Base-by-base conservation (phyloP, 2,329 filamentous ascomycete genomes). In the Neopestalotiopsis sp. region DNA sequence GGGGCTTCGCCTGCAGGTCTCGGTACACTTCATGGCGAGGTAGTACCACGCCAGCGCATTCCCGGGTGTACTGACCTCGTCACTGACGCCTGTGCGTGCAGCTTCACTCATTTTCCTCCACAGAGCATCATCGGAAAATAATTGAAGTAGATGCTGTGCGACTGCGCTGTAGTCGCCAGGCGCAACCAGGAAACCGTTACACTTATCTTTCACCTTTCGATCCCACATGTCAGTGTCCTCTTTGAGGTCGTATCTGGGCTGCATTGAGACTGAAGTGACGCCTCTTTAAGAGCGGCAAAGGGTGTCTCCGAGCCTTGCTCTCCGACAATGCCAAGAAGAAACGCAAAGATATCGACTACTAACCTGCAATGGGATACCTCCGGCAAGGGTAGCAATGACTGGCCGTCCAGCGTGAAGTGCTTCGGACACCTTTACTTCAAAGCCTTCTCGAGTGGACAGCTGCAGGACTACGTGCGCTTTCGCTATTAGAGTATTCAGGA, bases 361-460 rank as follows among this genome's bases (percentile, higher is more conserved):
- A 68, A 96, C 87, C 77, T 96, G 93, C 4, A 95, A 84, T 1
- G 93, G 92, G 66, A 96, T 95, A 12, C 93, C 93, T n/a, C 93
- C 93, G 1, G 91, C 90, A 24, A 85, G 84, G 1, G 91, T 93
- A 3, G 91, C 92, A 71, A 96, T 94, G 74, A 94, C 87, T 1
- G 93, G 93, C 2, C 91, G 89, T 14, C 93, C 93, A 59, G 94
- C 93, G 76, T 95, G 93, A 28, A 95, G 84, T 1, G 92, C 93
- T 80, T 96, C 94, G 0, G 91, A 94, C 4, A 96, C 92, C 80
- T 96, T 96, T 74, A 96, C 91, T 79, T 96, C 93, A 74, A 96
- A 96, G 0, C 93, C 93, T 77, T 96, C 93, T 45, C 92, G 88
- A 0, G 91, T 94, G 2, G 92, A 95, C 5, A 96, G 88, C 79